phyloP scores from a whole-genome alignment of 1,284 basidiomycete species.

The Naganishia sp. region DNA sequence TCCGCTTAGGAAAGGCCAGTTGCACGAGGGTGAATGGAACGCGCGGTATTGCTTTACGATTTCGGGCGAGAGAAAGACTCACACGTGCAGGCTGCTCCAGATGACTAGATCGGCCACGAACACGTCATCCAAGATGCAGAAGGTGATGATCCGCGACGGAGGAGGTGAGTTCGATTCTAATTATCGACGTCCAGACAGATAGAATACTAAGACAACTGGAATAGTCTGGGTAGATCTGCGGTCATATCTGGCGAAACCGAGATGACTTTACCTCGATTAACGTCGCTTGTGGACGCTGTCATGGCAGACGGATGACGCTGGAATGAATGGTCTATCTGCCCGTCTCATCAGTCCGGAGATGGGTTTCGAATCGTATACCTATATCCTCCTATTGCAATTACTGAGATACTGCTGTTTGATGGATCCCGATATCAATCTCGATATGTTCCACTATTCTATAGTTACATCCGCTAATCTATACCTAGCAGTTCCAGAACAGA shows the following conservation, averaged over 20 bases:
- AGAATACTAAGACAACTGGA: too few species aligned
- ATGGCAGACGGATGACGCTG: too few species aligned
- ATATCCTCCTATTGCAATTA: not conserved
- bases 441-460: too few species aligned
- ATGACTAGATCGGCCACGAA: not conserved
- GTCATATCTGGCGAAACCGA: too few species aligned
- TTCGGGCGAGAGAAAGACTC: not conserved
- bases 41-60: constrained; percentile 50
- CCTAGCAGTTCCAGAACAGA: constrained; percentile 65
- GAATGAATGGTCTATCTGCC: too few species aligned
- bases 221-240: too few species aligned
- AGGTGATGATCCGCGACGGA: constrained; percentile 4
- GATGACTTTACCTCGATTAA: too few species aligned
- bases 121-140: not conserved
- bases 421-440: not conserved
- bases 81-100: constrained; percentile 8
- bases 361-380: too few species aligned
- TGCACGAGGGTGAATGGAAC: constrained; percentile 49
- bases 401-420: not conserved
- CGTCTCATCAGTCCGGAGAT: too few species aligned
- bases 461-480: not conserved
- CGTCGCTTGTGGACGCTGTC: too few species aligned
- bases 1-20: constrained; percentile 46
- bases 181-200: too few species aligned
- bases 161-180: not conserved